Conservation (phyloP, 805 yeast genomes). For the Metschnikowia dekortorum region DNA sequence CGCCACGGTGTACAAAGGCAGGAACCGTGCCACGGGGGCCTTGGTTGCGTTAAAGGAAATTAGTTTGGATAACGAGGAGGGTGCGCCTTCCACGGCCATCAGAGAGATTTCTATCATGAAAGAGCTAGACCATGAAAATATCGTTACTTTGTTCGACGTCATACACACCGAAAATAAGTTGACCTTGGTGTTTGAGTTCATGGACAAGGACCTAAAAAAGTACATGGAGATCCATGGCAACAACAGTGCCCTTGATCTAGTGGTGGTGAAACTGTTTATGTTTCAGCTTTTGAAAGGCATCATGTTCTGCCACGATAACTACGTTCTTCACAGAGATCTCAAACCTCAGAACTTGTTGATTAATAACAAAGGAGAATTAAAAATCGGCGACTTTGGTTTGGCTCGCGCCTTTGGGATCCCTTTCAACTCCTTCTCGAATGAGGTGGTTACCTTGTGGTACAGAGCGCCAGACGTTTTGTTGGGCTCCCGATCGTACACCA, state of each 20-base stretch:
- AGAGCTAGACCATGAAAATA: conserved; percentile 89
- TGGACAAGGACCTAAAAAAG: conserved; percentile 90
- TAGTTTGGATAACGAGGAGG: conserved; percentile 92
- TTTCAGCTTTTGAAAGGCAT: conserved; percentile 89
- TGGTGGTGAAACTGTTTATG: conserved; percentile 85
- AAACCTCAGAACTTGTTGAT: conserved; percentile 94
- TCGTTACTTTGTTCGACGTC: conserved; percentile 88
- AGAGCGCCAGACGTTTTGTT: conserved; percentile 95
- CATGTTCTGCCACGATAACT: conserved; percentile 77
- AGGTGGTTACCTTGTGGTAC: conserved; percentile 97
- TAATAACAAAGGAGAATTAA: conserved; percentile 83
- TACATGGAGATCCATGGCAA: conserved; percentile 88
- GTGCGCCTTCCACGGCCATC: conserved; percentile 97
- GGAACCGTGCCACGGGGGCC: conserved; percentile 80
- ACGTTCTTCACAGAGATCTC: conserved; percentile 80
- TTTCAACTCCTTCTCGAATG: conserved; percentile 93
- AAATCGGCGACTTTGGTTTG: conserved; percentile 93
- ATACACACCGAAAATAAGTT: conserved; percentile 95
- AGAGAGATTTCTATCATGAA: conserved; percentile 94
- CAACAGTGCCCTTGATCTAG: conserved; percentile 68
- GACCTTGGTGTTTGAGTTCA: conserved; percentile 86
- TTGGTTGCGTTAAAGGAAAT: conserved; percentile 94
- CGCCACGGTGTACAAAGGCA: conserved; percentile 97
- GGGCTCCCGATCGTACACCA: conserved; percentile 93
- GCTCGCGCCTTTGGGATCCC: conserved; percentile 99